Evolutionary conservation across 108 stramenopile species (phyloP).

Genomic region (Mediolabrus comicus): DNA sequence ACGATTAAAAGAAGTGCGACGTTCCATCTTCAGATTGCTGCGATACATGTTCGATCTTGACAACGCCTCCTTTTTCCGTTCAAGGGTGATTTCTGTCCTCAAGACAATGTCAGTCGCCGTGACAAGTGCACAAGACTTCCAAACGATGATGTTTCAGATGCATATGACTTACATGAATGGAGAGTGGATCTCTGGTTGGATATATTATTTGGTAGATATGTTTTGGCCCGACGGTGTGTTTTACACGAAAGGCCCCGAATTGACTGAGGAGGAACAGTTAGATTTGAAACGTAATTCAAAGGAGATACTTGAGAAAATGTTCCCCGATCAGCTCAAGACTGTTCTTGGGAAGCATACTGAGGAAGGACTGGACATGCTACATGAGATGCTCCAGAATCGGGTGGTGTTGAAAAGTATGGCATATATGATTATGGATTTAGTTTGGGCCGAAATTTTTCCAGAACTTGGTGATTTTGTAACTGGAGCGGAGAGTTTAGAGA

Average conservation of each 20-base stretch:
- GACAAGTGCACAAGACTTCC: slow-evolving; percentile 69
- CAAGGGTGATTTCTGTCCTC: slow-evolving; percentile 73
- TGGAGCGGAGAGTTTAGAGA: slow-evolving; percentile 63
- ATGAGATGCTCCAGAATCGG: slow-evolving; percentile 88
- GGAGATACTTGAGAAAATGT: slow-evolving; percentile 50
- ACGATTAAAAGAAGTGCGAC: slow-evolving; percentile 67
- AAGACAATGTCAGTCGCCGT: slow-evolving; percentile 80
- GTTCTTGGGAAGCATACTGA: slow-evolving; percentile 75
- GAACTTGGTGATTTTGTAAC: slow-evolving; percentile 78
- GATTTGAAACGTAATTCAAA: slow-evolving; percentile 42
- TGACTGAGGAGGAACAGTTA: slow-evolving; percentile 49
- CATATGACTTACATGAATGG: slow-evolving; percentile 72
- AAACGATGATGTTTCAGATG: slow-evolving; percentile 61
- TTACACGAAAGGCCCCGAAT: slow-evolving; percentile 42
- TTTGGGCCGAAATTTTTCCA: slow-evolving; percentile 81
- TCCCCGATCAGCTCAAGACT: slow-evolving; percentile 75
- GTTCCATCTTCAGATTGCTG: slow-evolving; percentile 66
- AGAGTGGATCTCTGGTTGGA: slow-evolving; percentile 63
- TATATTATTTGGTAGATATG: slow-evolving; percentile 58
- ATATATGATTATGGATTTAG: slow-evolving; percentile 83
- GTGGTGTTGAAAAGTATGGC: slow-evolving; percentile 80
- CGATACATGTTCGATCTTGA: slow-evolving; percentile 81
- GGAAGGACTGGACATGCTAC: slow-evolving; percentile 75
- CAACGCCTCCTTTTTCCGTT: slow-evolving; percentile 85
- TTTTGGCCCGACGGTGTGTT: slow-evolving; percentile 88